Base-by-base conservation (phyloP, 805 yeast genomes). In the Candida quercuum region DNA sequence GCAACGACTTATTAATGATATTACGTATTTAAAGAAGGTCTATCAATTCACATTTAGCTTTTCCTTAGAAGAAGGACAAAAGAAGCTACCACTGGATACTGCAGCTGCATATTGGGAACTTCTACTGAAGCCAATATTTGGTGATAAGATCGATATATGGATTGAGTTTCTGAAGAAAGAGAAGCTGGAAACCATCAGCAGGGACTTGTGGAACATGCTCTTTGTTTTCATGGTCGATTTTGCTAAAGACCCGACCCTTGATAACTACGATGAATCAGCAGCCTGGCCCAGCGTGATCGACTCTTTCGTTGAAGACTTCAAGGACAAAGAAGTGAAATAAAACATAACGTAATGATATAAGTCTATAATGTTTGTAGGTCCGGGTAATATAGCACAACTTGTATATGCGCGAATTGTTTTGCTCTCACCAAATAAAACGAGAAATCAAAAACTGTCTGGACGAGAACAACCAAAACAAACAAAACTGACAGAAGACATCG, bases 281-380 rank as follows among this genome's bases (percentile, higher is more conserved):
- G 85, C 96, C 1, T 91, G 98, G 98, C 99, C 98, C 5, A 76
- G 85, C 37, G 64, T 86, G 14, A 76, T 91, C 46, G 99, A 91
- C 57, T 86, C 79, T 41, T 91, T 76, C 54, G 83, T 86, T 17
- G 94, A 83, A 45, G 69, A 69, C 51, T 63, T 62, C 33, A 48
- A 52, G 25, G 60, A 46, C 21, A 21, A 26, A 15, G 19, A 33
- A 28, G 22, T 11, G 10, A 26, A 25, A 25, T 13, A 10, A 25
- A 25, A 25, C n/a, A n/a, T n/a, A n/a, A n/a, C n/a, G n/a, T n/a
- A n/a, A n/a, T n/a, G n/a, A n/a, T n/a, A n/a, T n/a, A n/a, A n/a
- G n/a, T n/a, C n/a, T n/a, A n/a, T n/a, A n/a, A n/a, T n/a, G n/a
- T n/a, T n/a, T n/a, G n/a, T n/a, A n/a, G n/a, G n/a, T n/a, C n/a